Conservation (phyloP, 2,329 filamentous ascomycete species). For the Fusarium siculi region DNA sequence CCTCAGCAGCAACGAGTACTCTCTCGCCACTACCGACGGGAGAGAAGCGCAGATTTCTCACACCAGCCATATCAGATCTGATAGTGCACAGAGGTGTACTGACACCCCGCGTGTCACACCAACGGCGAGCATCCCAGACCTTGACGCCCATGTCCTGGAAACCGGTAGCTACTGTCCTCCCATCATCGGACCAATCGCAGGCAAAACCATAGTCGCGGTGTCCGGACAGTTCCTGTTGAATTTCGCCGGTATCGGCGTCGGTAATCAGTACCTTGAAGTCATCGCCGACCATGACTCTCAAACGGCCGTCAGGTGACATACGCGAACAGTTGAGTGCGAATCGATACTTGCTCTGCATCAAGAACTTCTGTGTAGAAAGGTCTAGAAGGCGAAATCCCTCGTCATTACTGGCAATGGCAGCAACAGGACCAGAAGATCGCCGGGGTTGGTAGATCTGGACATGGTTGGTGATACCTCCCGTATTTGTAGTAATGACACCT, state of each 20-base stretch:
- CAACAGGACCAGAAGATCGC: constrained; percentile 62
- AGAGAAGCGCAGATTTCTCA: constrained; percentile 76
- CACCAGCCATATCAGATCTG: constrained; percentile 73
- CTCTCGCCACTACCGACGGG: constrained; percentile 74
- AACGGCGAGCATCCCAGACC: constrained; percentile 81
- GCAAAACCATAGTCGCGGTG: constrained; percentile 80
- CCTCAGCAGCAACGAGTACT: constrained; percentile 77
- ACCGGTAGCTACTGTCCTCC: constrained; percentile 79
- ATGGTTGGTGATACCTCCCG: constrained; percentile 72
- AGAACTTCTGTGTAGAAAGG: constrained; percentile 67
- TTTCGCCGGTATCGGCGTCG: constrained; percentile 72
- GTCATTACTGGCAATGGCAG: constrained; percentile 73
- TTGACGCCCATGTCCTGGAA: constrained; percentile 79
- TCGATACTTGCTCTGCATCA: constrained; percentile 63
- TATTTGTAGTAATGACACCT: constrained; percentile 59
- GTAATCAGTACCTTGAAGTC: constrained; percentile 72
- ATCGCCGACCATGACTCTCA: constrained; percentile 80
- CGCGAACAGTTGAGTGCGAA: constrained; percentile 78
- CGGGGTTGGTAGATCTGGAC: constrained; percentile 67
- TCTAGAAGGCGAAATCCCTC: constrained; percentile 68
- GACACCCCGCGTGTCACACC: constrained; percentile 64
- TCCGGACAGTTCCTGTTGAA: constrained; percentile 67
- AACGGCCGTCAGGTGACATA: constrained; percentile 75
- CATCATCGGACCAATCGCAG: constrained; percentile 83
- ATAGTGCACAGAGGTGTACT: constrained; percentile 64